Percentiles rank a stretch among this genome's conserved stretches.
Conservation (phyloP, 306 rosid species). For the Ochetophila trinervis region DNA sequence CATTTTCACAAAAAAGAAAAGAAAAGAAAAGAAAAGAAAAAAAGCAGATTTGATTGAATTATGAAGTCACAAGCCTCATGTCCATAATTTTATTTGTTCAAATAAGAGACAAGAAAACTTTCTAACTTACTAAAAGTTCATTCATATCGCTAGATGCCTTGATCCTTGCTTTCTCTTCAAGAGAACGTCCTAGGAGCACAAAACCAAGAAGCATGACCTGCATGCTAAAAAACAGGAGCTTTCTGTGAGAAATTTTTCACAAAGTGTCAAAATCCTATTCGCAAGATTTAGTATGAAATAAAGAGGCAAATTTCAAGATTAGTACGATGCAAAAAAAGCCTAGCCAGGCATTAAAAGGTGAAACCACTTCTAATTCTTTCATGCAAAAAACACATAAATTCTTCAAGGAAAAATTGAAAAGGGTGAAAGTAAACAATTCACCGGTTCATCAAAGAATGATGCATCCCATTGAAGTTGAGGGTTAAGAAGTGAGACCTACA, state of each 20-base stretch:
- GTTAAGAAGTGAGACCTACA: conserved; percentile 80
- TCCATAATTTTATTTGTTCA: neutral
- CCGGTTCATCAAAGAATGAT: conserved; percentile 97
- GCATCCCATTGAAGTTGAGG: conserved; percentile 84
- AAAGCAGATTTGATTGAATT: no score
- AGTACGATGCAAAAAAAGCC: conserved; percentile 24
- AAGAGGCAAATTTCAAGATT: neutral
- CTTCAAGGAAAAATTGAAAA: conserved; percentile 13
- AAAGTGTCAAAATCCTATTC: conserved; percentile 17
- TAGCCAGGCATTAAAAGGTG: neutral
- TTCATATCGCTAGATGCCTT: conserved; percentile 98
- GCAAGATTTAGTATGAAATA: conserved; percentile 6
- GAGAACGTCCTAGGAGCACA: conserved; percentile 95
- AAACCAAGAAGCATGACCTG: conserved; percentile 99
- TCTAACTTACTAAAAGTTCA: conserved; percentile 76
- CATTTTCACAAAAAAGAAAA: no score
- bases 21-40: no score
- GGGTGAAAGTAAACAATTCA: conserved; percentile 58
- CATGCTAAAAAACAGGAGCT: conserved; percentile 57
- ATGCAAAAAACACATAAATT: neutral
- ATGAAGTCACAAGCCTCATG: neutral
- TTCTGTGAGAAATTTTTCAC: conserved; percentile 43
- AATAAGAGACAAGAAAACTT: conserved; percentile 1
- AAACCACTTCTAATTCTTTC: neutral
- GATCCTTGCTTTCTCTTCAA: conserved; percentile 91